Percentiles rank a stretch among this genome's conserved stretches.
Evolutionary conservation across 805 yeast species (phyloP).

Genomic region (Candida palmyrensis): DNA sequence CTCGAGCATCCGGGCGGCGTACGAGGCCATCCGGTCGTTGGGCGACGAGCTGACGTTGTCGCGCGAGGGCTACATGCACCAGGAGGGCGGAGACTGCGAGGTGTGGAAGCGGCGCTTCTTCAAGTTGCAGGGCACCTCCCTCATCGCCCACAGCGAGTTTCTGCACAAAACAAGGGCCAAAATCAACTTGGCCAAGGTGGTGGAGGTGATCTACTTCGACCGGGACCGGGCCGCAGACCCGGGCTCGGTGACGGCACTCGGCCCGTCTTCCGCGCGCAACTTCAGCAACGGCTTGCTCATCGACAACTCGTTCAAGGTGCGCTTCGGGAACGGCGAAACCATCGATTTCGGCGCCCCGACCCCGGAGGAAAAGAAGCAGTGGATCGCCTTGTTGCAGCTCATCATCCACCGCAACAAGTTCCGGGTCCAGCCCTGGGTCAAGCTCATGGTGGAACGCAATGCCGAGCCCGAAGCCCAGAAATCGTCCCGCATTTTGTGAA

Average conservation of each 20-base stretch:
- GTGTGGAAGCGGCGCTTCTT: conserved; percentile 71
- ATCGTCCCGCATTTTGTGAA: too few relatives aligned
- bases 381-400: conserved; percentile 60
- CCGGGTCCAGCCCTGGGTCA: conserved; percentile 60
- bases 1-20: conserved; percentile 52
- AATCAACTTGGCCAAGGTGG: conserved; percentile 69
- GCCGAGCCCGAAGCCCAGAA: too few relatives aligned
- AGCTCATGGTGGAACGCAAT: conserved; percentile 30
- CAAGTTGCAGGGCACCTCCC: conserved; percentile 62
- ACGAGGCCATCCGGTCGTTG: conserved; percentile 29
- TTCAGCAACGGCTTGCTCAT: conserved; percentile 67
- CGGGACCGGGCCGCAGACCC: too few relatives aligned
- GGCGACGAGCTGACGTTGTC: conserved; percentile 16
- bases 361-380: conserved; percentile 49
- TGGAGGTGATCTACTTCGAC: conserved; percentile 43
- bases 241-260: too few relatives aligned
- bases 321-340: conserved; percentile 74
- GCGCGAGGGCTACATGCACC: conserved; percentile 71
- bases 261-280: conserved; percentile 41
- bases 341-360: conserved; percentile 85
- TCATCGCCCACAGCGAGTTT: conserved; percentile 72
- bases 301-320: conserved; percentile 70
- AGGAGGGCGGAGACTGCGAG: conserved; percentile 88
- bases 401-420: conserved; percentile 52
- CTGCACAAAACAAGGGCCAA: conserved; percentile 67